A percentile compares a stretch with the other conserved stretches of the same genome.
phyloP scores from a whole-genome alignment of 345 rosid species.

The Gossypium sturtianum region DNA sequence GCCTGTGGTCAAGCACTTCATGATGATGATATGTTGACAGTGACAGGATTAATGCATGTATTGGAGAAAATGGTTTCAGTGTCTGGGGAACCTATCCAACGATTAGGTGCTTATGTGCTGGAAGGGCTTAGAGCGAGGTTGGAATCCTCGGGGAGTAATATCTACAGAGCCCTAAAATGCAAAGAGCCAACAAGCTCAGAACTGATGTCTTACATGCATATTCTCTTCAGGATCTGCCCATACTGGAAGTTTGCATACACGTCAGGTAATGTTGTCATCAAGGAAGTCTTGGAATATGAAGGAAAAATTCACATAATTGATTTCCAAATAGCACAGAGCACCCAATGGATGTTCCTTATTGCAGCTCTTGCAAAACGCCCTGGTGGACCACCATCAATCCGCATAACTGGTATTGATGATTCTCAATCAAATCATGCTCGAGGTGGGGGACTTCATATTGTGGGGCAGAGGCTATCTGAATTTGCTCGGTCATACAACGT shows the following conservation, averaged over 20 bases:
- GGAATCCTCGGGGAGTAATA: slow-evolving; percentile 78
- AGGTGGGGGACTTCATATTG: slow-evolving; percentile 77
- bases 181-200: slow-evolving; percentile 78
- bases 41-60: slow-evolving; percentile 50
- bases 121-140: slow-evolving; percentile 94
- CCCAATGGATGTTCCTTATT: slow-evolving; percentile 63
- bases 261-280: slow-evolving; percentile 61
- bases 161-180: slow-evolving; percentile 79
- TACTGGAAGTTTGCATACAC: slow-evolving; percentile 86
- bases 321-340: slow-evolving; percentile 87
- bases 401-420: slow-evolving; percentile 87
- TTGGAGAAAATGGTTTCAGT: slow-evolving; percentile 90
- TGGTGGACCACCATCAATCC: slow-evolving; percentile 66
- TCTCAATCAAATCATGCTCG: slow-evolving; percentile 89
- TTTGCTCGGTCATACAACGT: slow-evolving; percentile 51
- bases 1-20: slow-evolving; percentile 62
- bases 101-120: slow-evolving; percentile 82
- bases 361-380: slow-evolving; percentile 53
- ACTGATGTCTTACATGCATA: slow-evolving; percentile 85
- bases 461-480: slow-evolving; percentile 48
- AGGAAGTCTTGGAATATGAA: slow-evolving; percentile 60
- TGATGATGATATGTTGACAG: slow-evolving; percentile 39
- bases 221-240: slow-evolving; percentile 70
- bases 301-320: slow-evolving; percentile 74
- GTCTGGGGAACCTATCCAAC: slow-evolving; percentile 74